Base-by-base conservation (phyloP, 345 rosid species). In the sweet orange (Citrus sinensis) region DNA sequence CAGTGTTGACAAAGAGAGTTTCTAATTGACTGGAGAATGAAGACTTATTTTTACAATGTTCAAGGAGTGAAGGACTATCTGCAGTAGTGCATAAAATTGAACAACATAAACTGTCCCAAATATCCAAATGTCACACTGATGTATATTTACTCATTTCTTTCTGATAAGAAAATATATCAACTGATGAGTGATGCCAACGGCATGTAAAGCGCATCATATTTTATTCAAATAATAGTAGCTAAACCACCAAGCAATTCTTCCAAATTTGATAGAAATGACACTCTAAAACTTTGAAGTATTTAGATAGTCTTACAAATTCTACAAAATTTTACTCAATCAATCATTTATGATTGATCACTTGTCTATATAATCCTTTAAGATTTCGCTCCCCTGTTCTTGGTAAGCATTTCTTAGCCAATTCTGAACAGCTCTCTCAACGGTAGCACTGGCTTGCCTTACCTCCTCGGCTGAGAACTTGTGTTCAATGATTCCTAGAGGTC, bases 401-500 rank as follows among this genome's bases (percentile, higher is more conserved):
- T 72, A 58, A 2, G 93, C 89, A 81, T 86, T 89, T 75, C 81
- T 87, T 56, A 75, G 76, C 99, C 99, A 93, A 69, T 86, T 89
- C 83, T 86, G 87, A 2, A 95, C 92, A 19, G 97, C 96, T 80
- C 70, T 85, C 17, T 61, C 71, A 46, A 92, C 96, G 5, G 89
- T 82, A 77, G 89, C 94, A 78, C 86, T 88, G 0, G 98, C 97
- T 39, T 85, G 83, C 0, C 71, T 78, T 20, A 95, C 86, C 85
- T 95, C 94, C 82, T 89, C 88, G 2, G 85, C 86, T 1, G 93
- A 86, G 87, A 93, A 95, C 81, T 93, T 91, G 89, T 92, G 98
- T 79, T 95, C 96, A 59, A 91, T 85, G 59, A 92, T 89, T 63
- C 97, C 98, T 81, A 92, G 62, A 13, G 99, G 97, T 61, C 97